Evolutionary conservation across 331 rosid species (phyloP).

Genomic region (Pyracantha coccinea): DNA sequence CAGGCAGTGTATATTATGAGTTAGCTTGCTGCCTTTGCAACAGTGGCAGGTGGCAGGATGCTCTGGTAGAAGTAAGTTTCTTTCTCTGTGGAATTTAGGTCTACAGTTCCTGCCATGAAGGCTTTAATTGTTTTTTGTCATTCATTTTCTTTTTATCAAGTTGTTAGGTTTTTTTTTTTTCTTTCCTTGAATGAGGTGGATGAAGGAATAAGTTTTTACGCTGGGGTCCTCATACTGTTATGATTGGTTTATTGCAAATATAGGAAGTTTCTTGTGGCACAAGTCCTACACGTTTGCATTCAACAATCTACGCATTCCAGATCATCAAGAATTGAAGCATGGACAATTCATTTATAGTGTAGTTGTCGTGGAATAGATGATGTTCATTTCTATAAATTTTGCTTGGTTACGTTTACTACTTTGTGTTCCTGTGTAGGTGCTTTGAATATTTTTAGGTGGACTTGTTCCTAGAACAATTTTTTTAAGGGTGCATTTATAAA

Average conservation of each 20-base stretch:
- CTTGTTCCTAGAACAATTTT: background rate
- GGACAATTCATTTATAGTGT: background rate
- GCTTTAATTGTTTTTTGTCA: background rate
- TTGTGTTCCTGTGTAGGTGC: background rate
- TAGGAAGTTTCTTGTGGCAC: background rate
- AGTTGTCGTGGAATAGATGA: background rate
- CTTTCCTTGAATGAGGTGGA: background rate
- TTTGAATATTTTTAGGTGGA: background rate
- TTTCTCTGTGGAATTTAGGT: background rate
- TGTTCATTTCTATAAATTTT: background rate
- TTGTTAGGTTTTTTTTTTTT: background rate
- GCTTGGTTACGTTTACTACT: background rate
- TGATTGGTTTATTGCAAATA: background rate
- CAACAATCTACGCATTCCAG: background rate
- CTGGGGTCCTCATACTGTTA: background rate
- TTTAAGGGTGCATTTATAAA: background rate
- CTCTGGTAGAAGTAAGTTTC: slow-evolving; percentile 55
- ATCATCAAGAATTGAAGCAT: background rate
- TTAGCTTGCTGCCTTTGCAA: slow-evolving; percentile 89
- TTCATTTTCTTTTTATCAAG: background rate
- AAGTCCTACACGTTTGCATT: background rate
- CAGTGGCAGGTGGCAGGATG: slow-evolving; percentile 85
- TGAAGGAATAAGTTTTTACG: background rate
- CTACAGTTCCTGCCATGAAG: background rate
- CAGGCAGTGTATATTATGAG: slow-evolving; percentile 70